Evolutionary conservation across 2,329 filamentous ascomycete species (phyloP).

Genomic region (Dactylellina drechsleri): DNA sequence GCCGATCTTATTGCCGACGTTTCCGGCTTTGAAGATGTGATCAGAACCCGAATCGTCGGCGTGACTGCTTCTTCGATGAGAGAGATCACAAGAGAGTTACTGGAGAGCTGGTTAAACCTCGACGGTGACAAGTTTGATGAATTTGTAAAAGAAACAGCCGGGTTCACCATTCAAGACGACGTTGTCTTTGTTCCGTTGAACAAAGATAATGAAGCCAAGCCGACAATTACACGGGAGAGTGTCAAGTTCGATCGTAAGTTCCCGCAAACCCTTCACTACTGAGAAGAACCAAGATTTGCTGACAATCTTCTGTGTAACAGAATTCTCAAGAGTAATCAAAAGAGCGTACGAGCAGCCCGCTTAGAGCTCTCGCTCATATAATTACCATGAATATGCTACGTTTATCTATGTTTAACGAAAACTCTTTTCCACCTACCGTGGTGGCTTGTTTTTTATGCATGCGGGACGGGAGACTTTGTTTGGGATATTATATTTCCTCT

Average conservation of each 20-base stretch:
- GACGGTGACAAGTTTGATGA: slow-evolving; percentile 74
- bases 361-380: slow-evolving; percentile 60
- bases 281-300: background rate
- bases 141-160: slow-evolving; percentile 85
- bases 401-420: slow-evolving; percentile 3
- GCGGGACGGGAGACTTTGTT: slow-evolving; percentile 9
- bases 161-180: slow-evolving; percentile 78
- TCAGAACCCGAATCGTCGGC: slow-evolving; percentile 87
- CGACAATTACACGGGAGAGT: slow-evolving; percentile 92
- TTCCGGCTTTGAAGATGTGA: slow-evolving; percentile 90
- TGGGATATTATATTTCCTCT: slow-evolving; percentile 10
- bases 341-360: slow-evolving; percentile 86
- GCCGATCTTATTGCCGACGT: slow-evolving; percentile 95
- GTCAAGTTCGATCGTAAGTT: slow-evolving; percentile 81
- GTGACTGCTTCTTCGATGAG: slow-evolving; percentile 84
- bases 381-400: background rate
- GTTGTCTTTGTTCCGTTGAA: slow-evolving; percentile 84
- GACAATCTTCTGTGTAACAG: slow-evolving; percentile 49
- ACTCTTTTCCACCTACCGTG: background rate
- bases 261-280: background rate
- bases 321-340: slow-evolving; percentile 81
- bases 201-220: slow-evolving; percentile 97
- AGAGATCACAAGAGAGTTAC: slow-evolving; percentile 73
- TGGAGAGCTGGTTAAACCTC: slow-evolving; percentile 81
- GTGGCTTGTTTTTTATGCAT: slow-evolving; percentile 1